Percentiles rank a stretch among this genome's conserved stretches.
Evolutionary conservation across 768 basidiomycete species (phyloP).

Genomic region (Naganishia kalamii): DNA sequence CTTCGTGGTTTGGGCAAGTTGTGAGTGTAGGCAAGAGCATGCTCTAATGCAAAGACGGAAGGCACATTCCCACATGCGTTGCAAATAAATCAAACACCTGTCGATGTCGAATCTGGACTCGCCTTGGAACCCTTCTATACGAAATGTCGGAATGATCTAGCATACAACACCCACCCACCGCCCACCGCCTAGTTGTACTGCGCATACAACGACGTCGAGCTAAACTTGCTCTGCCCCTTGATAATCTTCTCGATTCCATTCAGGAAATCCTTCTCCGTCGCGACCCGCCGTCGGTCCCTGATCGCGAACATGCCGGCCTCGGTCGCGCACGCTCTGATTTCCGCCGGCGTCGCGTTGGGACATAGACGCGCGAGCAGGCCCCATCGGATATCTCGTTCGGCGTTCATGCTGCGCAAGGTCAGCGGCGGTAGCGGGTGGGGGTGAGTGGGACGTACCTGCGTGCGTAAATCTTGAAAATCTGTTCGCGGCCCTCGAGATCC

Average conservation of each 20-base stretch:
- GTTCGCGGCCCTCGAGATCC: slow-evolving; percentile 90
- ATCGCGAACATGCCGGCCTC: slow-evolving; percentile 99
- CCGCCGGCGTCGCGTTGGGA: slow-evolving; percentile 98
- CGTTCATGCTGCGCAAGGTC: slow-evolving; percentile 68
- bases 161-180: not conserved
- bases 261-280: slow-evolving; percentile 93
- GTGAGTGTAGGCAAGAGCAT: no score
- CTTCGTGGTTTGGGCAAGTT: no score
- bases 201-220: slow-evolving; percentile 61
- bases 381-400: slow-evolving; percentile 92
- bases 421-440: not conserved
- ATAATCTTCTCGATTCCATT: slow-evolving; percentile 99
- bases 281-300: slow-evolving; percentile 88
- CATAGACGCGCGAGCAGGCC: slow-evolving; percentile 94
- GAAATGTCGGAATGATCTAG: not conserved
- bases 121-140: no score
- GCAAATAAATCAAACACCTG: no score
- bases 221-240: slow-evolving; percentile 94
- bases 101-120: no score
- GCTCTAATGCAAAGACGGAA: no score
- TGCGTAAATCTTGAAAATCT: slow-evolving; percentile 94
- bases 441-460: slow-evolving; percentile 58
- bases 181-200: slow-evolving; percentile 33
- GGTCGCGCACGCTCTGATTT: slow-evolving; percentile 50
- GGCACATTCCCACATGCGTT: no score